A percentile compares a stretch with the other conserved stretches of the same genome.
These are phyloP conservation scores for Linnemannia zychae DNA, from an alignment of 192 early-diverging fungal species.

Conservation along the genomic window DNA sequence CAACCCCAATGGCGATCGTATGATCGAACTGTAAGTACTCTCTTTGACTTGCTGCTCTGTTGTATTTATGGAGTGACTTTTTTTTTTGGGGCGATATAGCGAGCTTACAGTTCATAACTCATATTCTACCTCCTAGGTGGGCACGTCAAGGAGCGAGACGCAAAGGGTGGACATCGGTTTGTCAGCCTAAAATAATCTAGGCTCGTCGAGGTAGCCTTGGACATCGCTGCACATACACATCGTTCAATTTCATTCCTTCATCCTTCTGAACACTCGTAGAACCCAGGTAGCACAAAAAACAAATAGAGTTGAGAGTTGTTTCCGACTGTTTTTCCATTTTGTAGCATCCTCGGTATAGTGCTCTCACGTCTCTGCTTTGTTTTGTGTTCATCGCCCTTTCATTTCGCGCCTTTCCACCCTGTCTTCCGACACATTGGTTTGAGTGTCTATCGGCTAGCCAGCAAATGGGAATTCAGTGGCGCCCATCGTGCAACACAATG, in stretches of 20 bases:
- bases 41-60: not conserved
- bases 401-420: not conserved
- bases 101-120: no score
- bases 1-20: constrained; percentile 71
- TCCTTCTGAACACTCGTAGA: not conserved
- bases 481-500: no score
- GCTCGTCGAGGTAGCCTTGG: not conserved
- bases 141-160: constrained; percentile 51
- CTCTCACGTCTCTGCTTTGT: not conserved
- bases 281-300: not conserved
- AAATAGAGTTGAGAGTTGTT: not conserved
- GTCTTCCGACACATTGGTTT: not conserved
- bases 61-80: not conserved
- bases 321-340: not conserved
- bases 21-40: constrained; percentile 86
- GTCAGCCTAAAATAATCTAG: constrained; percentile 32
- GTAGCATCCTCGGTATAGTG: not conserved
- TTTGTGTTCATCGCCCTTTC: not conserved
- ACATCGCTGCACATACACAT: not conserved
- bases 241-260: not conserved
- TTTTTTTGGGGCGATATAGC: no score
- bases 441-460: not conserved
- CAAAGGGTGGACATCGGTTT: constrained; percentile 58
- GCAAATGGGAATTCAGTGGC: no score
- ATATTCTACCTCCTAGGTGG: constrained; percentile 35